These are phyloP conservation scores for Copromyces sp. DNA, from an alignment of 495 filamentous ascomycete species.

Conservation along the genomic window DNA sequence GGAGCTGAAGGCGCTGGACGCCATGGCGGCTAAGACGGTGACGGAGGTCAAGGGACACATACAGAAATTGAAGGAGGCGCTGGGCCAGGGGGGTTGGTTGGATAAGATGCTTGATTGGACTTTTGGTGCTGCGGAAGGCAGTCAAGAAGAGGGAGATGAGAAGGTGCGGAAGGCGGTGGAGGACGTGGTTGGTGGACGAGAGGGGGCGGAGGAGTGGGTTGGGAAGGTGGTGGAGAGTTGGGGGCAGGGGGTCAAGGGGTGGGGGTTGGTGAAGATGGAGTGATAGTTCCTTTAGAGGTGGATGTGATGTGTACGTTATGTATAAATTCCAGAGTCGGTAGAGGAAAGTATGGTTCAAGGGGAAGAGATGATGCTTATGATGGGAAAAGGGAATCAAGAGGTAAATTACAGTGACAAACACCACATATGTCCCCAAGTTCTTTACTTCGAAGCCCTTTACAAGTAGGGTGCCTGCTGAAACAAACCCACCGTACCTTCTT, in stretches of 20 bases:
- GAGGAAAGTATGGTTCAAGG: background rate
- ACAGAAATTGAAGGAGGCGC: constrained; percentile 19
- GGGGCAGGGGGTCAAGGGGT: constrained; percentile 33
- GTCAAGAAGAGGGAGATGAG: background rate
- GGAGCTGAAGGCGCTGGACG: constrained; percentile 28
- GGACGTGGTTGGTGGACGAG: constrained; percentile 17
- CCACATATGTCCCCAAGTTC: background rate
- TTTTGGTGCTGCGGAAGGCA: constrained; percentile 7
- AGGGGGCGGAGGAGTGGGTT: constrained; percentile 30
- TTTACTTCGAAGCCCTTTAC: no score
- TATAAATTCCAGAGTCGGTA: background rate
- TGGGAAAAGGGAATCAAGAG: background rate
- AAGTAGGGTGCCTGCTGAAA: no score
- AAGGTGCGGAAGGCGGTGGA: constrained; percentile 11
- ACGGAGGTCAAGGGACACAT: constrained; percentile 22
- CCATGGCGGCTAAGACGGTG: constrained; percentile 18
- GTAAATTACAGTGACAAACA: background rate
- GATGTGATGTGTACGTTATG: background rate
- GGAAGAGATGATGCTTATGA: background rate
- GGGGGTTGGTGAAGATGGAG: constrained; percentile 25
- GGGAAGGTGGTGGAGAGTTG: constrained; percentile 33
- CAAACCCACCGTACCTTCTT: no score
- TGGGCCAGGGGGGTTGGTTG: constrained; percentile 31
- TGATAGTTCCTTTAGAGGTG: constrained; percentile 2
- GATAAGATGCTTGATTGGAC: constrained; percentile 22